These are phyloP conservation scores for Trametes elegans DNA, from an alignment of 768 basidiomycete species.

Conservation along the genomic window DNA sequence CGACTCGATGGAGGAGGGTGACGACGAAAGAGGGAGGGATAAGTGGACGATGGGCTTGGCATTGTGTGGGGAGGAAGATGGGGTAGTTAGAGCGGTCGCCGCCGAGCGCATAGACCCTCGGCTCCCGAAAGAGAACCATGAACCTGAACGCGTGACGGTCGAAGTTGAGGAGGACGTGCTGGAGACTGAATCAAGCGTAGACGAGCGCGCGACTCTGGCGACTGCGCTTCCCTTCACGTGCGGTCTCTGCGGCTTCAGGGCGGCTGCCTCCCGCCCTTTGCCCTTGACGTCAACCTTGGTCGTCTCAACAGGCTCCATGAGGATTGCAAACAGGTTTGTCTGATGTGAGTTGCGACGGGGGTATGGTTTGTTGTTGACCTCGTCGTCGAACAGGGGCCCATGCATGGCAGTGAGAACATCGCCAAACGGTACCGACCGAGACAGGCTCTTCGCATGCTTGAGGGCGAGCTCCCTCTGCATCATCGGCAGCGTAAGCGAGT, in stretches of 20 bases:
- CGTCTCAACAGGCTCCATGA: slow-evolving; percentile 7
- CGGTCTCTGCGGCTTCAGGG: slow-evolving; percentile 6
- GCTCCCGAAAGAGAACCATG: slow-evolving; percentile 44
- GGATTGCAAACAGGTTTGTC: slow-evolving; percentile 16
- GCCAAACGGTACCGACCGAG: slow-evolving; percentile 47
- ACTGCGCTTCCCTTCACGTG: slow-evolving; percentile 14
- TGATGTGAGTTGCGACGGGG: slow-evolving; percentile 10
- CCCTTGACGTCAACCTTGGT: slow-evolving; percentile 42
- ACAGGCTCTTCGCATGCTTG: slow-evolving; percentile 15
- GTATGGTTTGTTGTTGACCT: slow-evolving; percentile 27
- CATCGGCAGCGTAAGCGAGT: slow-evolving; percentile 29
- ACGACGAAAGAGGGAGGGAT: background rate
- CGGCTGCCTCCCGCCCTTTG: slow-evolving; percentile 37
- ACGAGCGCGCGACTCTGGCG: slow-evolving; percentile 22
- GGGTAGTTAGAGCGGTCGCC: slow-evolving; percentile 36
- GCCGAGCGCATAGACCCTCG: slow-evolving; percentile 34
- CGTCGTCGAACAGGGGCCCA: slow-evolving; percentile 52
- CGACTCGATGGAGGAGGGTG: slow-evolving; percentile 3
- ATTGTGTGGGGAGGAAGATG: slow-evolving; percentile 28
- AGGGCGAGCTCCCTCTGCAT: slow-evolving; percentile 27
- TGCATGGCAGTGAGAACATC: slow-evolving; percentile 58
- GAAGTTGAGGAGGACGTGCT: slow-evolving; percentile 28
- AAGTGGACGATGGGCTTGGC: slow-evolving; percentile 10
- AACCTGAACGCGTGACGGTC: slow-evolving; percentile 36
- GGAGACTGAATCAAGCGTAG: slow-evolving; percentile 25